Evolutionary conservation across 345 rosid genomes (phyloP).

Genomic region (Hibiscus trionum): DNA sequence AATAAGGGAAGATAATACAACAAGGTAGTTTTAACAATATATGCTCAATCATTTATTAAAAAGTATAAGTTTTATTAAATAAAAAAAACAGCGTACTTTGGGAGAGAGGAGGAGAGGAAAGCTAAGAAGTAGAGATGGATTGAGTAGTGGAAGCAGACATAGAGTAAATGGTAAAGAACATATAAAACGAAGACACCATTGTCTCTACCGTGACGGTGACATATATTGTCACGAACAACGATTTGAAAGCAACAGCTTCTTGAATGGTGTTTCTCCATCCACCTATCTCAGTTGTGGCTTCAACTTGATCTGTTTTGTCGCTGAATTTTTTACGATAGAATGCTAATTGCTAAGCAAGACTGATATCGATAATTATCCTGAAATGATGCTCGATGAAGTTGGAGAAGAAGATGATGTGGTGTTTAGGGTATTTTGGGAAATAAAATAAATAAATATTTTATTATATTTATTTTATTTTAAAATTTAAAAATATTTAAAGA

Average conservation of each 20-base stretch:
- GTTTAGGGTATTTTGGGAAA: too few species aligned
- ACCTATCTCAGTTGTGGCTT: conserved; percentile 21
- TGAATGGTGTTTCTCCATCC: conserved; percentile 68
- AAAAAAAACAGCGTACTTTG: neutral
- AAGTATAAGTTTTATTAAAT: neutral
- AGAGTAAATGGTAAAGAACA: conserved; percentile 76
- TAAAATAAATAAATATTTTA: too few species aligned
- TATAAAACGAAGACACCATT: conserved; percentile 64
- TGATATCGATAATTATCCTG: too few species aligned
- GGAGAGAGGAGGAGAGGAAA: conserved; percentile 48
- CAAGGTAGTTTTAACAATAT: neutral
- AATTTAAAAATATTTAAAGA: too few species aligned
- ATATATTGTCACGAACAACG: conserved; percentile 77
- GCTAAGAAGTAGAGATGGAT: conserved; percentile 41
- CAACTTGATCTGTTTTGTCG: neutral
- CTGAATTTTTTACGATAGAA: neutral
- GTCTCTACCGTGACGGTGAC: conserved; percentile 66
- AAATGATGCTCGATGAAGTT: conserved; percentile 61
- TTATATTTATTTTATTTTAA: too few species aligned
- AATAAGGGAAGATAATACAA: too few species aligned
- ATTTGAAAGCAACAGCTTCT: conserved; percentile 58
- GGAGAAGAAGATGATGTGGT: conserved; percentile 78
- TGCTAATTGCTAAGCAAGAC: neutral
- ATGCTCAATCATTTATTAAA: neutral
- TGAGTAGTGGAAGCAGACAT: conserved; percentile 24